These are phyloP conservation scores for Verticillium tricorpus DNA, from an alignment of 2,329 filamentous ascomycete species.

Conservation along the genomic window DNA sequence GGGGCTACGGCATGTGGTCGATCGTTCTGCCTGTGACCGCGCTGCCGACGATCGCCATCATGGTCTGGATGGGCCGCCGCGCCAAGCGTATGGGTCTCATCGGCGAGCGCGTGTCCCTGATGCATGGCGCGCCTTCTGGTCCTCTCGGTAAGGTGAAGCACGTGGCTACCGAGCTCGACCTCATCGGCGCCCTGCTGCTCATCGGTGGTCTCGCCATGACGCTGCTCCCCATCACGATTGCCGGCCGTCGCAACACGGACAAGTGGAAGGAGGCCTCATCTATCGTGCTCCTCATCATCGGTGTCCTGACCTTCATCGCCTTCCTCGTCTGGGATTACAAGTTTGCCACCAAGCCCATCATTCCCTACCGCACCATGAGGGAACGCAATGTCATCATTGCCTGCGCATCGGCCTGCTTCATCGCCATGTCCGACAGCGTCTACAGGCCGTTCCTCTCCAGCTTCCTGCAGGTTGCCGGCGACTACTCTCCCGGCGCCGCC, in stretches of 20 bases:
- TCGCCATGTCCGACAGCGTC: conserved; percentile 30
- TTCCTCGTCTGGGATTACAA: conserved; percentile 31
- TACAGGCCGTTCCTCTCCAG: conserved; percentile 36
- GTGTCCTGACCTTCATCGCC: conserved; percentile 15
- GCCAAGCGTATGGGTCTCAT: conserved; percentile 11
- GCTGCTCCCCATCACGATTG: conserved; percentile 31
- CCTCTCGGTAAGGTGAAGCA: neutral
- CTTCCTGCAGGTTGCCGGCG: conserved; percentile 32
- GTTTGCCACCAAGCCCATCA: conserved; percentile 30
- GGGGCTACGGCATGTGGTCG: conserved; percentile 37
- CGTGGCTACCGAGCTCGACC: conserved; percentile 22
- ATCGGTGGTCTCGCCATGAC: conserved; percentile 26
- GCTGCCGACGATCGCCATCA: conserved; percentile 23
- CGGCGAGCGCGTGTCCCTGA: conserved; percentile 1
- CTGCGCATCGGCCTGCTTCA: conserved; percentile 16
- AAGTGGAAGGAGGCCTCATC: conserved; percentile 25
- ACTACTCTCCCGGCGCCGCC: conserved; percentile 27
- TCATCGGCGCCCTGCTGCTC: conserved; percentile 26
- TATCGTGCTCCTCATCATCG: conserved; percentile 30
- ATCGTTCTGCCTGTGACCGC: conserved; percentile 29
- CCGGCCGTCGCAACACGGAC: conserved; percentile 25
- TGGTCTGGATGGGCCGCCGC: conserved; percentile 25
- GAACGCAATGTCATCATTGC: conserved; percentile 33
- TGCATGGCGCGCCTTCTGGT: neutral
- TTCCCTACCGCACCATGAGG: conserved; percentile 31